Evolutionary conservation across 352 stramenopile species (phyloP), one percentile per base, ranked within the genome.

Genomic region (Phytopythium sindhum): DNA sequence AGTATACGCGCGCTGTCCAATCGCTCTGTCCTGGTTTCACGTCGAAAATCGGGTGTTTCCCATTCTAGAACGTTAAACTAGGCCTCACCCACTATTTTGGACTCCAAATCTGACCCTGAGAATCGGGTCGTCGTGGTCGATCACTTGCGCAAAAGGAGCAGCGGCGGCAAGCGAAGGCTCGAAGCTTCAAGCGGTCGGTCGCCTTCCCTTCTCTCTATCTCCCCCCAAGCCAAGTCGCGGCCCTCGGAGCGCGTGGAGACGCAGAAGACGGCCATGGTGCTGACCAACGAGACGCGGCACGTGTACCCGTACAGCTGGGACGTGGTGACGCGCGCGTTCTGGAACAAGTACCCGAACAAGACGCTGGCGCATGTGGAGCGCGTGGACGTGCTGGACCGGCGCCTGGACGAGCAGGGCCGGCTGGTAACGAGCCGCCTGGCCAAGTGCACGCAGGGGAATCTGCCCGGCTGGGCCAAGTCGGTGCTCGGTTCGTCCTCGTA

Each of bases 341-440:
- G 84, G 84, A 93, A 95, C 80, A 95, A 95, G 67, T 95, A 95
- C 70, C 86, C 86, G 60, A 92, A 95, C 67, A 72, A 84, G 63
- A 75, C 69, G 59, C 82, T 95, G 15, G 67, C 81, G 28, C 86
- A 93, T 60, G 81, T 95, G 26, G 86, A 95, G 72, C 84, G 86
- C 60, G 77, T 93, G 59, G 86, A 95, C 66, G 83, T 95, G 31
- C 63, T 95, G 61, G 85, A 91, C 63, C 84, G 86, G 33, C 67
- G 65, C 42, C 73, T 95, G 50, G 86, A 95, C 66, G 66, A 53
- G 14, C 69, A 91, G 11, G 86, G 86, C 21, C 70, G 84, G 4
- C 73, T 95, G 60, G 69, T 85, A 53, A 90, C 85, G 29, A 79
- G 65, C 19, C 84, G 86, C 0, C 63, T 95, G 63, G 83, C 83